Evolutionary conservation across 2,329 filamentous ascomycete genomes (phyloP).

Genomic region (Alternaria postmessia): DNA sequence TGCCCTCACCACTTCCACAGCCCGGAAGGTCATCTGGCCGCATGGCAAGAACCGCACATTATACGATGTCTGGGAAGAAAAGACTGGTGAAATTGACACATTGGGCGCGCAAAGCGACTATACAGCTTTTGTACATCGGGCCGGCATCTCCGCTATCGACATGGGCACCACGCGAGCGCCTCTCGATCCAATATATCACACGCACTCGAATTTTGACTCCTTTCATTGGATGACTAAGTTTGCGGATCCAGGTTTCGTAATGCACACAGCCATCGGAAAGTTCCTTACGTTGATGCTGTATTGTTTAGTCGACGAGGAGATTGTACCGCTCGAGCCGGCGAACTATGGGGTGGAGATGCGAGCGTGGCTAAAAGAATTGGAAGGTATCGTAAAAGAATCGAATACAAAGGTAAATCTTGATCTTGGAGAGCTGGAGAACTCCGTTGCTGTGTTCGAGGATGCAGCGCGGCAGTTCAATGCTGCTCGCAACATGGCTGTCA

Average conservation of each 20-base stretch:
- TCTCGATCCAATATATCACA: constrained; percentile 55
- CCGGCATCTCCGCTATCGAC: constrained; percentile 51
- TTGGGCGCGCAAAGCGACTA: constrained; percentile 58
- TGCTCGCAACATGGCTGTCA: constrained; percentile 37
- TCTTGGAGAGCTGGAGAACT: constrained; percentile 28
- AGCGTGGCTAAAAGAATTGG: constrained; percentile 45
- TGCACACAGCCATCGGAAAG: constrained; percentile 59
- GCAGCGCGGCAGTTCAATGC: constrained; percentile 35
- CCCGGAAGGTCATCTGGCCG: constrained; percentile 53
- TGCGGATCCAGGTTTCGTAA: constrained; percentile 59
- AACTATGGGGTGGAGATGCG: constrained; percentile 49
- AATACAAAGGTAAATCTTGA: not conserved
- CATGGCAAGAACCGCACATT: constrained; percentile 52
- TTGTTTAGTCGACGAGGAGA: constrained; percentile 47
- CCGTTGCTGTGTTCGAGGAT: constrained; percentile 47
- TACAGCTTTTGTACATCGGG: constrained; percentile 56
- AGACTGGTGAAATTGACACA: constrained; percentile 49
- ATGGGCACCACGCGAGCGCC: constrained; percentile 50
- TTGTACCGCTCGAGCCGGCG: constrained; percentile 50
- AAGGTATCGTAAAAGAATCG: constrained; percentile 22
- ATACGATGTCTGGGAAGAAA: constrained; percentile 55
- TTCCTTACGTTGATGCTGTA: constrained; percentile 54
- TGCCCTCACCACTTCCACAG: constrained; percentile 38
- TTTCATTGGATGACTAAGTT: constrained; percentile 61
- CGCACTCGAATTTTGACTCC: constrained; percentile 56